A percentile compares a stretch with the other conserved stretches of the same genome.
Evolutionary conservation across 768 basidiomycete species (phyloP).

Genomic region (Lactarius sp.): DNA sequence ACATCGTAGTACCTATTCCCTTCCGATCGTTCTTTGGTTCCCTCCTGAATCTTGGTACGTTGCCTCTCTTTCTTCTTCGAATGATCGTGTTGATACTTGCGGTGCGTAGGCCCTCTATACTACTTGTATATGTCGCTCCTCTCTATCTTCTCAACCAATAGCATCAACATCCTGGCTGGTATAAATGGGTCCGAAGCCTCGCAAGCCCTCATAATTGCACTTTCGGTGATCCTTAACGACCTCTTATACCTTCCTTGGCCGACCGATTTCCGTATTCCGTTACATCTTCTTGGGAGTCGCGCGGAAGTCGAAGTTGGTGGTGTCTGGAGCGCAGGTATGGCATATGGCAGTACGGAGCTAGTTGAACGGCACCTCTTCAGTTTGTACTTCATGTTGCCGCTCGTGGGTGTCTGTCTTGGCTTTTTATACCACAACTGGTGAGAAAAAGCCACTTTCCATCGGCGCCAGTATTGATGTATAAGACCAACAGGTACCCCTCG

Average conservation of each 20-base stretch:
- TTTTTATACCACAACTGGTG: constrained; percentile 97
- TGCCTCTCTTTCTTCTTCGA: background rate
- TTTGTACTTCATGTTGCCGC: constrained; percentile 93
- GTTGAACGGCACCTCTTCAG: constrained; percentile 94
- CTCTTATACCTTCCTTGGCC: constrained; percentile 92
- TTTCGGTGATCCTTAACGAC: constrained; percentile 90
- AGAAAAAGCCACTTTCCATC: constrained; percentile 29
- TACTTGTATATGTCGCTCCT: constrained; percentile 95
- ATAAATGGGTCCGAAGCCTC: constrained; percentile 95
- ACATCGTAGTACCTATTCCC: constrained; percentile 88
- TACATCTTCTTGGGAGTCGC: constrained; percentile 62
- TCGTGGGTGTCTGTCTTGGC: constrained; percentile 84
- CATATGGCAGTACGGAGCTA: constrained; percentile 78
- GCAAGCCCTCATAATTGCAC: constrained; percentile 87
- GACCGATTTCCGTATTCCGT: constrained; percentile 62
- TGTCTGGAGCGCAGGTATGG: constrained; percentile 78
- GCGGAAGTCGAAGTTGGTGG: constrained; percentile 72
- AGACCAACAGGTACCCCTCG: constrained; percentile 79
- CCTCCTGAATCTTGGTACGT: constrained; percentile 82
- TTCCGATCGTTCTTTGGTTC: constrained; percentile 67
- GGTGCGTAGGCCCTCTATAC: constrained; percentile 74
- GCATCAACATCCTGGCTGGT: constrained; percentile 97
- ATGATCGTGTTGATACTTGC: constrained; percentile 7
- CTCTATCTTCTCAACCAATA: constrained; percentile 95
- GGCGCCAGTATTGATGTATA: background rate